These are phyloP conservation scores for Schoenoplectus triqueter DNA, from an alignment of 202 grass and related monocot genomes.

Conservation along the genomic window DNA sequence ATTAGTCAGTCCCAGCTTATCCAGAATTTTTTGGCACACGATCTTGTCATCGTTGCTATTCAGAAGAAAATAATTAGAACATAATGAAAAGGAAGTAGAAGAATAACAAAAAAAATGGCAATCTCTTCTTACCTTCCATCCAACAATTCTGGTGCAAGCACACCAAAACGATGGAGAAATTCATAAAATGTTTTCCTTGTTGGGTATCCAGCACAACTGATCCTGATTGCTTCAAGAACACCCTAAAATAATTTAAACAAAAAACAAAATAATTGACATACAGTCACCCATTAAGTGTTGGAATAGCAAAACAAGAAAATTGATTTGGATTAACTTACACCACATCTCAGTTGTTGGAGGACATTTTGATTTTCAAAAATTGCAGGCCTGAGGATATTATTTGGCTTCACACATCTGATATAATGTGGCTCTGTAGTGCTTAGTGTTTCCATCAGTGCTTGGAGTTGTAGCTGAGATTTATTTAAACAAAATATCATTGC, in stretches of 20 bases:
- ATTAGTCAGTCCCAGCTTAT: slow-evolving; percentile 83
- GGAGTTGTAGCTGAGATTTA: slow-evolving; percentile 91
- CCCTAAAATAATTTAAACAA: slow-evolving; percentile 55
- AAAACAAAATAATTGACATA: slow-evolving; percentile 39
- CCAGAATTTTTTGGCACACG: slow-evolving; percentile 83
- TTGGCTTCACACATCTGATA: slow-evolving; percentile 99
- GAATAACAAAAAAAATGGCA: slow-evolving; percentile 22
- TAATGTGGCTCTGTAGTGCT: slow-evolving; percentile 95
- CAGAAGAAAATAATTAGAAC: slow-evolving; percentile 47
- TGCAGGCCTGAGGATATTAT: slow-evolving; percentile 92
- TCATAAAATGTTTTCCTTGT: slow-evolving; percentile 99
- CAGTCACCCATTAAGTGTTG: slow-evolving; percentile 25
- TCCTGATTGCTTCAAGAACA: slow-evolving; percentile 98
- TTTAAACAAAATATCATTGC: slow-evolving; percentile 43
- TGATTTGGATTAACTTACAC: slow-evolving; percentile 61
- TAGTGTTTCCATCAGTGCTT: slow-evolving; percentile 97
- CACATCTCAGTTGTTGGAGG: slow-evolving; percentile 95
- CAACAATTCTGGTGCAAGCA: slow-evolving; percentile 92
- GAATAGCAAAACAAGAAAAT: background rate
- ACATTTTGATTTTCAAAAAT: slow-evolving; percentile 99
- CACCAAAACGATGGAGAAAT: slow-evolving; percentile 96
- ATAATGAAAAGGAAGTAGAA: slow-evolving; percentile 42
- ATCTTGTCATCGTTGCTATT: slow-evolving; percentile 88
- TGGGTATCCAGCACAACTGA: slow-evolving; percentile 99
- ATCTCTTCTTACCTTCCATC: slow-evolving; percentile 70